Evolutionary conservation across 2,329 filamentous ascomycete species (phyloP), one percentile per base, ranked within the genome.

Genomic region (Thermochaetoides dissita): DNA sequence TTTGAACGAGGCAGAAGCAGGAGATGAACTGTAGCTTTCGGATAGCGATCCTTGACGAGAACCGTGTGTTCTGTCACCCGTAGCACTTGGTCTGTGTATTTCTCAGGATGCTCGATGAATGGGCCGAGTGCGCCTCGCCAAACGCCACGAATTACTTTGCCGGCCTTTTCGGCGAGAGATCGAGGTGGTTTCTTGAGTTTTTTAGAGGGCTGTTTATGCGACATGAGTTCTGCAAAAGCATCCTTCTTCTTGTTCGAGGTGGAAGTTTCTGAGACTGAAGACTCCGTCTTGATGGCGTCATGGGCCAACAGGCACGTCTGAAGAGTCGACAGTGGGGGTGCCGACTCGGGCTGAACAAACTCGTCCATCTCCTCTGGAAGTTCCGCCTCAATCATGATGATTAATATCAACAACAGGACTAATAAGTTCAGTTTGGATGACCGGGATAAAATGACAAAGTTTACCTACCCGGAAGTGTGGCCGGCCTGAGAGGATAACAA

Each of bases 21-120:
- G 1, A 85, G 71, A 63, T 98, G 91, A 4, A 95, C 69, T 3
- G 74, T 77, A 3, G 84, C 76, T 61, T 96, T 98, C 7, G 91
- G 88, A 57, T 77, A 98, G 47, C 77, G 67, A 63, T 98, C 91
- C 52, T 80, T 72, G 58, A 96, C 84, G 12, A 79, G 73, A 39
- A 88, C 83, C 50, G 81, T 85, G 46, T 76, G 63, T n/a, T 74
- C 67, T 49, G 76, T 74, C 59, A 79, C 67, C 55, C 77, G 79
- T 42, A 91, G 67, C 2, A 87, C 72, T 28, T 65, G 68, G 6
- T 68, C 50, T 1, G 77, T 70, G 53, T 76, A 81, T 1, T 68
- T 65, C 31, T 71, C 66, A 0, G 84, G 84, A 41, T 75, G 61
- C 7, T 64, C 53, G 38, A 82, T 79, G 60, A 91, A 91, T 12